phyloP scores from a whole-genome alignment of 2,329 filamentous ascomycete species.

The Hypocreales sp. region DNA sequence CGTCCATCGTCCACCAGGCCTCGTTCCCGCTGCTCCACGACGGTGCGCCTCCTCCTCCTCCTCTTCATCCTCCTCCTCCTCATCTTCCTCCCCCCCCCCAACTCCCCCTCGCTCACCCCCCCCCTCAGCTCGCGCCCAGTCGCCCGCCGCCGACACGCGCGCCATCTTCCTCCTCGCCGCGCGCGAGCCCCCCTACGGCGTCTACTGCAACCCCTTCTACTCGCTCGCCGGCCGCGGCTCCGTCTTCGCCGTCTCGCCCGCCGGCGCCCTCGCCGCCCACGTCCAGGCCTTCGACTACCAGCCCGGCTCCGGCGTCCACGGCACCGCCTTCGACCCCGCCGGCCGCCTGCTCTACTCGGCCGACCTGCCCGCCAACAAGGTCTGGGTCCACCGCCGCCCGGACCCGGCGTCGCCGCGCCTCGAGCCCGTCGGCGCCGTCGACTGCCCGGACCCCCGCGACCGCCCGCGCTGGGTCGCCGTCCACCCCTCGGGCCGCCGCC shows the following conservation, averaged over 20 bases:
- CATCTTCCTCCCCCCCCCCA: too few relatives aligned
- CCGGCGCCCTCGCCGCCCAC: conserved; percentile 44
- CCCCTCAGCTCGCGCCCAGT: conserved; percentile 46
- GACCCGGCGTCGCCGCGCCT: conserved; percentile 22
- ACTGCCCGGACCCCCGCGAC: conserved; percentile 55
- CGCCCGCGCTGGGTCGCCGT: conserved; percentile 84
- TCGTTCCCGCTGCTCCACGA: conserved; percentile 66
- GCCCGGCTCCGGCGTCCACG: conserved; percentile 57
- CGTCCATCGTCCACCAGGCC: conserved; percentile 57
- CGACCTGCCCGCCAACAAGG: conserved; percentile 61
- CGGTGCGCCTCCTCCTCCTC: conserved; percentile 33
- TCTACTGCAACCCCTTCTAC: conserved; percentile 89
- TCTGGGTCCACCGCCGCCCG: conserved; percentile 73
- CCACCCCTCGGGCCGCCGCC: conserved; percentile 59
- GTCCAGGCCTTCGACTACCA: conserved; percentile 62
- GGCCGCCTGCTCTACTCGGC: conserved; percentile 68
- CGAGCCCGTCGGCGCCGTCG: conserved; percentile 54
- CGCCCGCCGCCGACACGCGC: conserved; percentile 61
- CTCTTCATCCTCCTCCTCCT: too few relatives aligned
- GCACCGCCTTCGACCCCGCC: conserved; percentile 64
- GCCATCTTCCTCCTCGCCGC: conserved; percentile 81
- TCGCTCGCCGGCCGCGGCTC: conserved; percentile 70
- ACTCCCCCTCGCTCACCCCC: conserved; percentile 2
- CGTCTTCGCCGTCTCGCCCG: conserved; percentile 46
- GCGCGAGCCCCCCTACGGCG: conserved; percentile 58